These are phyloP conservation scores for Boeremia lycopersici DNA, from an alignment of 2,329 filamentous ascomycete genomes.

Conservation along the genomic window DNA sequence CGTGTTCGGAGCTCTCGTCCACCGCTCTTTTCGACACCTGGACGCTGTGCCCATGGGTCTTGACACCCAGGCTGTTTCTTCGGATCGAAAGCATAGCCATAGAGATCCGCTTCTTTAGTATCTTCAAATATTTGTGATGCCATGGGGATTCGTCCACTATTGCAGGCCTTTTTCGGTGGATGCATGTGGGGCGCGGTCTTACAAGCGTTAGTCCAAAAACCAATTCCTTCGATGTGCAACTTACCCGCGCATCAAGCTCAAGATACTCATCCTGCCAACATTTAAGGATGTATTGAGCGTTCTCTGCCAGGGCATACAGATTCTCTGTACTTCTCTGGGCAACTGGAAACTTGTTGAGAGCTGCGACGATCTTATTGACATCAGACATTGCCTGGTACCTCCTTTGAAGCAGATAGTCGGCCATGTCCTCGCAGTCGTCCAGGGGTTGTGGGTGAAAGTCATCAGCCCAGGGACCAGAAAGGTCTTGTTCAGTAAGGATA, in stretches of 20 bases:
- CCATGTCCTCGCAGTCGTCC: slow-evolving; percentile 47
- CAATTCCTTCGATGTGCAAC: slow-evolving; percentile 1
- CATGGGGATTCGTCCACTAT: slow-evolving; percentile 55
- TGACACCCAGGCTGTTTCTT: slow-evolving; percentile 58
- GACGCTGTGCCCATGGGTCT: slow-evolving; percentile 61
- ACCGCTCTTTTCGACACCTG: slow-evolving; percentile 51
- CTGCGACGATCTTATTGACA: slow-evolving; percentile 49
- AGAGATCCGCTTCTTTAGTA: slow-evolving; percentile 65
- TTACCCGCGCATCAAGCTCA: slow-evolving; percentile 54
- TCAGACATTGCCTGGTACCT: slow-evolving; percentile 52
- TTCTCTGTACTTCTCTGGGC: slow-evolving; percentile 56
- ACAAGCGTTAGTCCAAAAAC: slow-evolving; percentile 13
- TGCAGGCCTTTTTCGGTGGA: slow-evolving; percentile 57
- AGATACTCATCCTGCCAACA: slow-evolving; percentile 66
- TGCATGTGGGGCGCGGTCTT: slow-evolving; percentile 58
- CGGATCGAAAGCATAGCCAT: slow-evolving; percentile 63
- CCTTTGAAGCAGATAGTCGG: slow-evolving; percentile 50
- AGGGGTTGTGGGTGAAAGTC: slow-evolving; percentile 33
- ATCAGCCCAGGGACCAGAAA: slow-evolving; percentile 46
- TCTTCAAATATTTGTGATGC: slow-evolving; percentile 60
- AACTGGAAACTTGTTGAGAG: slow-evolving; percentile 51
- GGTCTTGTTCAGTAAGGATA: slow-evolving; percentile 42
- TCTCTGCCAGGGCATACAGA: slow-evolving; percentile 61
- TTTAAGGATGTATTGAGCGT: slow-evolving; percentile 59
- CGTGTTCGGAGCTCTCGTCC: slow-evolving; percentile 56